Evolutionary conservation across 202 grass and related monocot species (phyloP).

Genomic region (Bolboschoenoplectus hybrid): DNA sequence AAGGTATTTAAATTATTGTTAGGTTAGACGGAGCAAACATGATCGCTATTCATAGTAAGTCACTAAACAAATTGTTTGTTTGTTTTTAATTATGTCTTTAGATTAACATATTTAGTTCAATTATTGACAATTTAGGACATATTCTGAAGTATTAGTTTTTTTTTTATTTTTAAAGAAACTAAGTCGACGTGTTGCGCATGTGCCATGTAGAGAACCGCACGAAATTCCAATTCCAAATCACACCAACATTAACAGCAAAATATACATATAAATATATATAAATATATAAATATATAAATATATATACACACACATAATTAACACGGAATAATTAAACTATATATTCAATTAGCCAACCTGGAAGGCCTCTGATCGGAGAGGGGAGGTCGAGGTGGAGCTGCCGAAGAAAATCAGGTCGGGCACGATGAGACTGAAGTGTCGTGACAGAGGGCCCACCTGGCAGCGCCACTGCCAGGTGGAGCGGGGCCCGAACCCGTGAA

Average conservation of each 20-base stretch:
- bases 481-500: conserved; percentile 76
- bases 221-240: conserved; percentile 25
- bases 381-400: conserved; percentile 34
- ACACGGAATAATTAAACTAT: neutral
- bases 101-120: neutral
- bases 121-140: neutral
- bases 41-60: neutral
- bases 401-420: conserved; percentile 85
- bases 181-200: conserved; percentile 14
- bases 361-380: conserved; percentile 53
- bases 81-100: too few species aligned
- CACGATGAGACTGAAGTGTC: conserved; percentile 74
- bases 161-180: neutral
- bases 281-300: too few species aligned
- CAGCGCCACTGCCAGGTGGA: conserved; percentile 78
- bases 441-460: conserved; percentile 58
- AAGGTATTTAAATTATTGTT: neutral
- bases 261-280: neutral
- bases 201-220: neutral
- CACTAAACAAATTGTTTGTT: too few species aligned
- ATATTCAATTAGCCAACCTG: neutral
- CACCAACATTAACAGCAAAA: neutral
- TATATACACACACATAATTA: neutral
- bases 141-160: neutral
- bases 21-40: neutral